These are phyloP conservation scores for Hypoxylon sp. DNA, from an alignment of 2,329 filamentous ascomycete species.

Conservation along the genomic window DNA sequence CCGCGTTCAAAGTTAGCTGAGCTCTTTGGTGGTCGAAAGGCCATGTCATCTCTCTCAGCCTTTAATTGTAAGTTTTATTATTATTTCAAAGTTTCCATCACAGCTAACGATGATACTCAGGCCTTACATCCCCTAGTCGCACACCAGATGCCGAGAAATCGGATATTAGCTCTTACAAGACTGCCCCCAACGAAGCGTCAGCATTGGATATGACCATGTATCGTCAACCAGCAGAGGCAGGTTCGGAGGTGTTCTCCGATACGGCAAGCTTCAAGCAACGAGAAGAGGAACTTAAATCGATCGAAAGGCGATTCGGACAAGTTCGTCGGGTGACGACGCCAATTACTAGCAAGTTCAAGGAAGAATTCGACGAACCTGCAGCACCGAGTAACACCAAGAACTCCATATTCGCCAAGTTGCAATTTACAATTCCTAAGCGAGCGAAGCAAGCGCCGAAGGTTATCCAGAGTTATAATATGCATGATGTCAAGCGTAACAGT, in stretches of 20 bases:
- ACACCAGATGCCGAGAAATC: conserved; percentile 45
- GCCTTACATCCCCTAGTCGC: conserved; percentile 35
- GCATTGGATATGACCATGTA: conserved; percentile 33
- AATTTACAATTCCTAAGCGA: conserved; percentile 53
- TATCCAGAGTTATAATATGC: conserved; percentile 7
- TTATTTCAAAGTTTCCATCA: background rate
- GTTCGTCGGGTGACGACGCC: conserved; percentile 51
- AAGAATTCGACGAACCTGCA: conserved; percentile 54
- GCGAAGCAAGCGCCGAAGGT: conserved; percentile 47
- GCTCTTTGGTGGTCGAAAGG: conserved; percentile 33
- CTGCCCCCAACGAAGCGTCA: conserved; percentile 45
- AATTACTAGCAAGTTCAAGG: conserved; percentile 57
- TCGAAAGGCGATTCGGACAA: conserved; percentile 59
- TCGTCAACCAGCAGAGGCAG: conserved; percentile 32
- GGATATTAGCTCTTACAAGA: conserved; percentile 50
- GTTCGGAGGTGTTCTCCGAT: conserved; percentile 51
- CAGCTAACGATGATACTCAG: conserved; percentile 31
- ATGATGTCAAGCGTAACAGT: conserved; percentile 3
- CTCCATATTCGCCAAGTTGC: conserved; percentile 56
- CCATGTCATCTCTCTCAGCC: conserved; percentile 27
- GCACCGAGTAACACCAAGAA: conserved; percentile 36
- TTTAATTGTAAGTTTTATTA: conserved; percentile 42
- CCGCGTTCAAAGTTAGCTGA: conserved; percentile 42
- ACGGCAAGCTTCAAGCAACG: conserved; percentile 56
- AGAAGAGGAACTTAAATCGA: conserved; percentile 56